A percentile compares a stretch with the other conserved stretches of the same genome.
These are phyloP conservation scores for Phalaenopsis hybrid DNA, from an alignment of 116 monocot genomes.

Conservation along the genomic window DNA sequence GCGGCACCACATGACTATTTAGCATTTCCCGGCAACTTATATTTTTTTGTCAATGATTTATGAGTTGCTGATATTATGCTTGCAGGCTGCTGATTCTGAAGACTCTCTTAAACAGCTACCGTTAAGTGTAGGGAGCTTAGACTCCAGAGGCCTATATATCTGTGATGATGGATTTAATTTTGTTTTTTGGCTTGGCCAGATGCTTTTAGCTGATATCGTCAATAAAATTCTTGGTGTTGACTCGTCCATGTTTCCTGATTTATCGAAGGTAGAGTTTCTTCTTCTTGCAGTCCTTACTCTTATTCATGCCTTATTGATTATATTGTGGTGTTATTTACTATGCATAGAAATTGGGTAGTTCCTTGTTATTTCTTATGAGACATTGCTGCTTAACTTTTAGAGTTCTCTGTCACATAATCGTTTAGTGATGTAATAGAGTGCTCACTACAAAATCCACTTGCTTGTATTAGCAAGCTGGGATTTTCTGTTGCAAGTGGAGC, in stretches of 20 bases:
- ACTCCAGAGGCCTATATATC: conserved; percentile 67
- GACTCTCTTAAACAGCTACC: conserved; percentile 34
- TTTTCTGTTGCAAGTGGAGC: neutral
- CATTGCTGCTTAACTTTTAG: neutral
- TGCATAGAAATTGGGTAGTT: neutral
- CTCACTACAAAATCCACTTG: neutral
- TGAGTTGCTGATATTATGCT: conserved; percentile 7
- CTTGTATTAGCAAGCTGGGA: neutral
- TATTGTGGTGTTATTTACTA: neutral
- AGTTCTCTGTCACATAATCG: neutral
- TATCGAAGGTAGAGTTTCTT: conserved; percentile 55
- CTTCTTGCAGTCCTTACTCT: neutral
- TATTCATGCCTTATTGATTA: conserved; percentile 2
- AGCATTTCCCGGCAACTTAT: neutral
- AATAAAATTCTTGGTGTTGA: conserved; percentile 53
- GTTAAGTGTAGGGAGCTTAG: conserved; percentile 60
- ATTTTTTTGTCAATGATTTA: neutral
- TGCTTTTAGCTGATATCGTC: conserved; percentile 46
- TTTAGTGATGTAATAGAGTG: neutral
- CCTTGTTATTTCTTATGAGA: neutral
- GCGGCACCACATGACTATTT: neutral
- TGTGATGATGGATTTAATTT: conserved; percentile 84
- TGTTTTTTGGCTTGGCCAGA: conserved; percentile 82
- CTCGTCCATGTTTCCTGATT: conserved; percentile 44
- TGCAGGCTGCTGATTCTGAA: conserved; percentile 31